Base-by-base conservation (phyloP, 1,284 basidiomycete species). In the Rhodotorula sp. region DNA sequence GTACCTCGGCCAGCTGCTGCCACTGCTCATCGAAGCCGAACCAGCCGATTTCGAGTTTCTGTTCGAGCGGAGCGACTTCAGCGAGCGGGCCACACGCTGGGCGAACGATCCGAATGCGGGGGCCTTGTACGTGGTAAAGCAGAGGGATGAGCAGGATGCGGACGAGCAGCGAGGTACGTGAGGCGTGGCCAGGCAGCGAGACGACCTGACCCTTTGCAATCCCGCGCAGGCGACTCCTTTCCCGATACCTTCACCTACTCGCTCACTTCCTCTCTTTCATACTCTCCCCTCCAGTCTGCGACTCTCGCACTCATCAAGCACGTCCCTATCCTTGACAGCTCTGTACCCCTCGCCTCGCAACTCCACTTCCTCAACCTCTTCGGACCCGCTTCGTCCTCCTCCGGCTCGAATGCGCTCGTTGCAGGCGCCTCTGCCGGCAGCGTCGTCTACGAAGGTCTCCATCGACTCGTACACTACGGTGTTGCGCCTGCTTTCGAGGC, bases 401-500 rank as follows among this genome's bases (percentile, higher is more conserved):
- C 76, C 28, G 89, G 59, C 65, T 16, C 64, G 52, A 26, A 28
- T 20, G 10, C 37, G 11, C 37, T 22, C 4, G 50, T 69, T 26
- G 37, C 22, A 37, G 81, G 79, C 26, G 80, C 79, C 31, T 78
- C 78, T 16, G 70, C 79, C n/a, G 80, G 79, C 40, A 75, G 77
- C 1, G 81, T 92, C 1, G 94, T 95, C 0, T 99, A 98, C 78
- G 95, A 98, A 80, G 92, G 92, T 78, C 82, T 99, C 26, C 94
- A 98, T 80, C 91, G 92, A n/a, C 87, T 99, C 34, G 93, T 99
- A 18, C 96, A 95, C 78, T 89, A 88, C 73, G 95, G 93, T 77
- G 93, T 98, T 59, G 94, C 97, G 72, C 94, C 95, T 0, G 98
- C 93, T 89, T 98, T 99, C 77, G 94, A 98, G 80, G 94, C 94